phyloP scores from a whole-genome alignment of 306 rosid species.

The Vicia villosa region DNA sequence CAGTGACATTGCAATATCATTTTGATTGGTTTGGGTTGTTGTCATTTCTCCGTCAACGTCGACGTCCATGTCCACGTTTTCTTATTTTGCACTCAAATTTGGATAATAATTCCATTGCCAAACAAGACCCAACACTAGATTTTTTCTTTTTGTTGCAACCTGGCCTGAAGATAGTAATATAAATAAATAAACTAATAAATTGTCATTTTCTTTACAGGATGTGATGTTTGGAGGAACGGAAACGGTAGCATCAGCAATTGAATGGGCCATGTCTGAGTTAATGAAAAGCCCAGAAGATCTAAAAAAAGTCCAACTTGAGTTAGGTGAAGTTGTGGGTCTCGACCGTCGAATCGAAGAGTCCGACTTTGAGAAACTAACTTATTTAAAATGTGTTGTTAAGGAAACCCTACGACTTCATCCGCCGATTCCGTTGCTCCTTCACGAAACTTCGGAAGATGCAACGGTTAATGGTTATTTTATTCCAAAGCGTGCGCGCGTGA shows the following conservation, averaged over 20 bases:
- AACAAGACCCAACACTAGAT: neutral
- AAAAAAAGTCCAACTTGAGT: conserved; percentile 61
- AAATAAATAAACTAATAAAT: neutral
- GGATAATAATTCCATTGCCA: neutral
- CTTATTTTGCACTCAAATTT: neutral
- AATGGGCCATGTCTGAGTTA: conserved; percentile 83
- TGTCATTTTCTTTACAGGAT: conserved; percentile 48
- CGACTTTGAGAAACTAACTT: conserved; percentile 67
- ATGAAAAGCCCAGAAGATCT: conserved; percentile 72
- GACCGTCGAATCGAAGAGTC: conserved; percentile 66
- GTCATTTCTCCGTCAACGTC: neutral
- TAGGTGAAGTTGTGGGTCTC: conserved; percentile 65
- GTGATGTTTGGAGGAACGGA: conserved; percentile 98
- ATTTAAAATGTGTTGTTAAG: conserved; percentile 59
- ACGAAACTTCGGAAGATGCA: conserved; percentile 78
- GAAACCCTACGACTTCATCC: conserved; percentile 91
- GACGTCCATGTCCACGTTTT: neutral
- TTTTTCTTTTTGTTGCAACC: neutral
- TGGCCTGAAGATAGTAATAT: neutral
- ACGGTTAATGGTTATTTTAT: conserved; percentile 57
- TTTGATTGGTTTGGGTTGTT: conserved; percentile 23
- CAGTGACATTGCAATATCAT: neutral
- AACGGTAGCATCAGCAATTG: conserved; percentile 91
- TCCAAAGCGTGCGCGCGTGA: conserved; percentile 71
- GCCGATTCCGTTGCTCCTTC: conserved; percentile 89